These are phyloP conservation scores for Calonectria hawksworthii DNA, from an alignment of 2,329 filamentous ascomycete genomes.

Conservation along the genomic window DNA sequence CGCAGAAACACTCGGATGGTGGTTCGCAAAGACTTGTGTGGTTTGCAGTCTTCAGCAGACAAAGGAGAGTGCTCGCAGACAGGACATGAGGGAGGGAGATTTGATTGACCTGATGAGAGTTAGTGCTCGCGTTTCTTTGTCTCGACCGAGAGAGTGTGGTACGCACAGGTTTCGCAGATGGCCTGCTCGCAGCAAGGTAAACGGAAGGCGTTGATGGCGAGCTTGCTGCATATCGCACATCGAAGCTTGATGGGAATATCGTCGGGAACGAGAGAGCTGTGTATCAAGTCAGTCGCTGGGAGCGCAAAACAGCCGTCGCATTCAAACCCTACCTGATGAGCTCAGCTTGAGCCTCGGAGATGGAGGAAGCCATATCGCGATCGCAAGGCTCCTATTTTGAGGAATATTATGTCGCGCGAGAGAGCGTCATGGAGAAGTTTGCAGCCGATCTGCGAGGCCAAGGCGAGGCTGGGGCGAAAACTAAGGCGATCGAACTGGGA, in stretches of 20 bases:
- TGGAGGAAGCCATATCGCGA: conserved; percentile 53
- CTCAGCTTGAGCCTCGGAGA: conserved; percentile 68
- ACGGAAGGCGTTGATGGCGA: conserved; percentile 91
- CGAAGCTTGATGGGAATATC: conserved; percentile 96
- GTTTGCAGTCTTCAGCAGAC: conserved; percentile 86
- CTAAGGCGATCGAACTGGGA: conserved; percentile 19
- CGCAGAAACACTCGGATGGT: conserved; percentile 93
- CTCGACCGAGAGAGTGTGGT: conserved; percentile 7
- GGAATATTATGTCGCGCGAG: conserved; percentile 37
- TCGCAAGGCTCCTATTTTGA: conserved; percentile 35
- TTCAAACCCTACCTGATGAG: conserved; percentile 65
- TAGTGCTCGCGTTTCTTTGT: conserved; percentile 19
- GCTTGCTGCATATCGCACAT: conserved; percentile 92
- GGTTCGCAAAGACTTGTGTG: conserved; percentile 90
- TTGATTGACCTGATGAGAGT: conserved; percentile 75
- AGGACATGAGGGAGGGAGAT: conserved; percentile 84
- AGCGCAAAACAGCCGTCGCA: conserved; percentile 6
- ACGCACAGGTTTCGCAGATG: conserved; percentile 87
- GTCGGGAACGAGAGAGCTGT: conserved; percentile 82
- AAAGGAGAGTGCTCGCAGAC: conserved; percentile 94
- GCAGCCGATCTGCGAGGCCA: conserved; percentile 16
- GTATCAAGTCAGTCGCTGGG: conserved; percentile 26
- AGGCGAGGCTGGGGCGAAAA: conserved; percentile 19
- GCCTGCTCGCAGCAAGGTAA: conserved; percentile 95
- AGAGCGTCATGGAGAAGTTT: conserved; percentile 43